phyloP scores from a whole-genome alignment of 1,284 basidiomycete genomes.

The Rhodotorula mucilaginosa region DNA sequence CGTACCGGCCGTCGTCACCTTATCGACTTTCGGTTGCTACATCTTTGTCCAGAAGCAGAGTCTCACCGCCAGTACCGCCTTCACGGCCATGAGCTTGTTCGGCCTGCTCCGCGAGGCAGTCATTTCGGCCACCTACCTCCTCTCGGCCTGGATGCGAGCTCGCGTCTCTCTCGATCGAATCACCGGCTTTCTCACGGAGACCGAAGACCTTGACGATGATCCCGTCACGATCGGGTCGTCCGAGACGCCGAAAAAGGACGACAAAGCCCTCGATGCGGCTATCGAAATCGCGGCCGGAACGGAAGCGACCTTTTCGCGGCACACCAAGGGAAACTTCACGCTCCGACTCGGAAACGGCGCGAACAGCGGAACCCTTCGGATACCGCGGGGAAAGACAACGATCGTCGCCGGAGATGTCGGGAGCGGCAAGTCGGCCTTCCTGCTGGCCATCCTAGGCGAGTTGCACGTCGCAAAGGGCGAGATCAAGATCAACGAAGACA shows the following conservation, averaged over 20 bases:
- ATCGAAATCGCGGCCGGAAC: slow-evolving; percentile 13
- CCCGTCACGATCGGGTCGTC: slow-evolving; percentile 1
- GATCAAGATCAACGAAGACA: slow-evolving; percentile 1
- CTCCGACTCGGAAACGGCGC: slow-evolving; percentile 3
- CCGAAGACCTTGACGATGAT: slow-evolving; percentile 34
- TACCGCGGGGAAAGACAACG: slow-evolving; percentile 25
- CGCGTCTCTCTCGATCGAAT: slow-evolving; percentile 37
- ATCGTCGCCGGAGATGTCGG: slow-evolving; percentile 64
- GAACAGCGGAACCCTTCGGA: not conserved
- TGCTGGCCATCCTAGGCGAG: slow-evolving; percentile 46
- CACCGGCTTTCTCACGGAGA: slow-evolving; percentile 29
- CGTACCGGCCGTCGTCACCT: slow-evolving; percentile 29
- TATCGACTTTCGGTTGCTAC: slow-evolving; percentile 33
- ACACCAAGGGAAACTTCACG: slow-evolving; percentile 9
- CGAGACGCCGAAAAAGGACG: too few species aligned
- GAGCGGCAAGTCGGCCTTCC: slow-evolving; percentile 72
- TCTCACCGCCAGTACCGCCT: slow-evolving; percentile 34
- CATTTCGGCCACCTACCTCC: slow-evolving; percentile 37
- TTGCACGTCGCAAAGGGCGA: slow-evolving; percentile 19
- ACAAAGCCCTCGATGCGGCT: not conserved
- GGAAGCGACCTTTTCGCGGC: slow-evolving; percentile 22
- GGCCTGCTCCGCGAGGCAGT: slow-evolving; percentile 34
- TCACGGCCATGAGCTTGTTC: slow-evolving; percentile 37
- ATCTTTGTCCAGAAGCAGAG: slow-evolving; percentile 27
- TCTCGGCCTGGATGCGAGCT: slow-evolving; percentile 39